These are phyloP conservation scores for Phalaenopsis equestris DNA, from an alignment of 106 monocot genomes.

Conservation along the genomic window DNA sequence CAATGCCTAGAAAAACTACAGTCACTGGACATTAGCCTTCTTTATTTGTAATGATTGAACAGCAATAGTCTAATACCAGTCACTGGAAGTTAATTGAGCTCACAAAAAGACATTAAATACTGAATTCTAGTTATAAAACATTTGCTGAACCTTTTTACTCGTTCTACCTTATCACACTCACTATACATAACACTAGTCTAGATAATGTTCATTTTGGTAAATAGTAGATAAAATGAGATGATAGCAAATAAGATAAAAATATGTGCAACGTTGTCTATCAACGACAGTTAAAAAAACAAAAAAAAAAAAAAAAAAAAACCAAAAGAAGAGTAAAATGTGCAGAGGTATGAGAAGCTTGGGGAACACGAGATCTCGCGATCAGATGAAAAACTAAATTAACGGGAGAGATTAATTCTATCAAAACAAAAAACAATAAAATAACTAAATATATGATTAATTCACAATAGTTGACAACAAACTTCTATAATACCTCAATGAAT, in stretches of 20 bases:
- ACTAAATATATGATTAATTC: background rate
- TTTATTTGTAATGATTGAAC: too few relatives aligned
- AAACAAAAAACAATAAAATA: background rate
- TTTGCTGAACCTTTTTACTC: background rate
- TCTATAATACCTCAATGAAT: slow-evolving; percentile 51
- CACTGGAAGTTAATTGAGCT: background rate
- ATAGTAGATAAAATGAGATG: background rate
- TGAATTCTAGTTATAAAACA: background rate
- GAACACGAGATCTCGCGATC: background rate
- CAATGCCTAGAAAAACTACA: too few relatives aligned
- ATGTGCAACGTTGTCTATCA: background rate
- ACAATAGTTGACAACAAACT: background rate
- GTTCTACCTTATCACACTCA: background rate
- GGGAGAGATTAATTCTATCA: background rate
- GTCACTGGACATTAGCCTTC: too few relatives aligned
- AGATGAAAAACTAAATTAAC: background rate
- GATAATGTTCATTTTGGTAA: background rate
- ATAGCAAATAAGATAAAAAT: background rate
- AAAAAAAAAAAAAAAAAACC: background rate
- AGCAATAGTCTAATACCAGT: background rate
- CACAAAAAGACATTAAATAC: background rate
- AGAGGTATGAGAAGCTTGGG: background rate
- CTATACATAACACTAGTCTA: background rate
- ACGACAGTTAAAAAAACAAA: background rate
- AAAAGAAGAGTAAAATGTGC: background rate